Base-by-base conservation (phyloP, 176 grass and related monocot species). In the Ensete glaucum region DNA sequence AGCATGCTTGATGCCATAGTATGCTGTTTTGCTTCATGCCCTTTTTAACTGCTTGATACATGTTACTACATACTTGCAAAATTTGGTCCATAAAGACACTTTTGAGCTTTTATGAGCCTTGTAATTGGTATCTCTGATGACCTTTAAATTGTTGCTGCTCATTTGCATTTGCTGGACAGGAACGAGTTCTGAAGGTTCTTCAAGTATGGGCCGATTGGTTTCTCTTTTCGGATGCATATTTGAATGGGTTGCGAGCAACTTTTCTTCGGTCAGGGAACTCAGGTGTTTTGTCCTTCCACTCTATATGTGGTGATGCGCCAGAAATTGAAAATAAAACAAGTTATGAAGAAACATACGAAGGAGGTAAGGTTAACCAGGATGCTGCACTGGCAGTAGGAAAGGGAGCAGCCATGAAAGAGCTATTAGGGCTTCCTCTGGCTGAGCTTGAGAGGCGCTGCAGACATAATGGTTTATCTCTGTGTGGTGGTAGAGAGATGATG, bases 191-290 rank as follows among this genome's bases (percentile, higher is more conserved):
- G 76, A 99, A 99, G 80, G 96, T 99, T 80, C 79, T 99, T 82
- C 96, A 95, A 86, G 96, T 99, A 77, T 99, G 96, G 96, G 91
- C 81, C 67, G 96, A 99, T 74, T 99, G 96, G 96, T 99, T 99
- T 76, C 82, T 99, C 66, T 99, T 99, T 85, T 99, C 96, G n/a
- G 96, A 99, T 85, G 88, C 88, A 84, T 99, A 89, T 78, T 76
- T 99, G 76, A 95, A 94, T 82, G 96, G 96, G 21, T 48, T 99
- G 68, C 84, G 91, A 73, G 85, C 85, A 67, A 95, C 91, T 77
- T 99, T 99, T 87, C 88, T 95, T 83, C 83, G 96, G 83, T 83
- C 88, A 24, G 80, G 86, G 73, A 91, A 91, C 74, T 95, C 85
- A 60, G 96, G 96, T 60, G 91, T 99, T 51, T 75, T 77, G 26